Percentiles rank a stretch among this genome's conserved stretches.
These are phyloP conservation scores for Lachancea sp. DNA, from an alignment of 805 yeast genomes.

Conservation along the genomic window DNA sequence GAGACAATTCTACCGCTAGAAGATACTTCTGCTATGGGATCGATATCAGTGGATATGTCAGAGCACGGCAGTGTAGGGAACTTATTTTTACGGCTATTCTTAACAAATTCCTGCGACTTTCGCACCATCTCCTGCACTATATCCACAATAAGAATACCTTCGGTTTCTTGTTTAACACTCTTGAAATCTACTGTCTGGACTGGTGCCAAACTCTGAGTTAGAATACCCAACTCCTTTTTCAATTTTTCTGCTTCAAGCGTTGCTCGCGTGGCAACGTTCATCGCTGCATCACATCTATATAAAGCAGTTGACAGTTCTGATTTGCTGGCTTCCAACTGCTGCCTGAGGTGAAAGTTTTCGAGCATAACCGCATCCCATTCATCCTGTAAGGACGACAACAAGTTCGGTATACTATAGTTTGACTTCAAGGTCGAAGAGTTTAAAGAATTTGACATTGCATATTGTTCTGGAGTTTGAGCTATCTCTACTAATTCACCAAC, in stretches of 20 bases:
- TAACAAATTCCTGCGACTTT: conserved; percentile 5
- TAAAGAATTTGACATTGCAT: conserved; percentile 23
- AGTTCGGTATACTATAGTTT: conserved; percentile 54
- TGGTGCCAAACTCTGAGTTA: conserved; percentile 32
- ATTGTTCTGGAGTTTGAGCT: conserved; percentile 29
- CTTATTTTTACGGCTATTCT: conserved; percentile 5
- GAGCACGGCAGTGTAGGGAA: conserved; percentile 10
- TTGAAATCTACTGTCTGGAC: neutral
- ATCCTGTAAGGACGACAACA: conserved; percentile 68
- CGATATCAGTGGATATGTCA: conserved; percentile 15
- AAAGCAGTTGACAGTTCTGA: conserved; percentile 71
- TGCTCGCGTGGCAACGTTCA: conserved; percentile 71
- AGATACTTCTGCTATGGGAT: neutral
- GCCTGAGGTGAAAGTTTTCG: conserved; percentile 70
- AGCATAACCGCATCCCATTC: conserved; percentile 87
- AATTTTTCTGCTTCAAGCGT: conserved; percentile 74
- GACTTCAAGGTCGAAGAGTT: conserved; percentile 42
- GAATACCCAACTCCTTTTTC: conserved; percentile 51
- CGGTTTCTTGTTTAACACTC: too few relatives aligned
- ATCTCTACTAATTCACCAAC: conserved; percentile 51
- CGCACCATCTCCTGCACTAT: neutral
- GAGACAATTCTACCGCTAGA: neutral
- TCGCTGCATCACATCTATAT: conserved; percentile 86
- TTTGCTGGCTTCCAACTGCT: conserved; percentile 58
- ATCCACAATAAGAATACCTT: too few relatives aligned